These are phyloP conservation scores for Thozetella sp. DNA, from an alignment of 495 filamentous ascomycete genomes.

Conservation along the genomic window DNA sequence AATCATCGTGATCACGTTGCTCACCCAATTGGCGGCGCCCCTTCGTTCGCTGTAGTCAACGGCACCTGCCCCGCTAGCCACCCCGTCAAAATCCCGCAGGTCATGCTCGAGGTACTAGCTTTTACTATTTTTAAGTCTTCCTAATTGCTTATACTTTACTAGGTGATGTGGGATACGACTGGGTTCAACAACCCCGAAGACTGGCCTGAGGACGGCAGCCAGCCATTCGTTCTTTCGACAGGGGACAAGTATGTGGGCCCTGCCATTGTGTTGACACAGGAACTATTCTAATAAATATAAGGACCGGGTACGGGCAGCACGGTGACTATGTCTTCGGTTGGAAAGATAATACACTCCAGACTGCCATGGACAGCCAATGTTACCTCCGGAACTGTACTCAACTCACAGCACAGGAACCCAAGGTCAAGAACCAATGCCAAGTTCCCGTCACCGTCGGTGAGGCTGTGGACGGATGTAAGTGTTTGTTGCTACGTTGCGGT, in stretches of 20 bases:
- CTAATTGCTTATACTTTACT: background rate
- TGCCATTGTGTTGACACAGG: background rate
- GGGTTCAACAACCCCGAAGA: slow-evolving; percentile 36
- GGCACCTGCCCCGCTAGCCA: slow-evolving; percentile 36
- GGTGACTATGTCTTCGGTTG: slow-evolving; percentile 49
- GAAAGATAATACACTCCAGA: slow-evolving; percentile 37
- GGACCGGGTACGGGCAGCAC: slow-evolving; percentile 40
- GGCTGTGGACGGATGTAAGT: slow-evolving; percentile 37
- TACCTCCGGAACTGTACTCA: slow-evolving; percentile 28
- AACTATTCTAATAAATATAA: slow-evolving; percentile 7
- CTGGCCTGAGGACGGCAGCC: slow-evolving; percentile 40
- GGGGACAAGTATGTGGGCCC: slow-evolving; percentile 30
- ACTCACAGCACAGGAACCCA: slow-evolving; percentile 25
- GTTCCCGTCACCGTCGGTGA: slow-evolving; percentile 34
- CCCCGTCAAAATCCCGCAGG: slow-evolving; percentile 38
- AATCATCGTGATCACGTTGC: slow-evolving; percentile 38
- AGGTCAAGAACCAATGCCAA: slow-evolving; percentile 32
- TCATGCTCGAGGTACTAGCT: slow-evolving; percentile 32
- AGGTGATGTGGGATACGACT: slow-evolving; percentile 34
- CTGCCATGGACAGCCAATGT: slow-evolving; percentile 42
- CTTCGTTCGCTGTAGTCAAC: slow-evolving; percentile 15
- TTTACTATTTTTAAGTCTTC: background rate
- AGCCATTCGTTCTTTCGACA: slow-evolving; percentile 40
- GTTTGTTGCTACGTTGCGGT: background rate
- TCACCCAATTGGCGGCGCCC: slow-evolving; percentile 22